These are phyloP conservation scores for Colletotrichum echinochloae DNA, from an alignment of 2,329 filamentous ascomycete species.

Conservation along the genomic window DNA sequence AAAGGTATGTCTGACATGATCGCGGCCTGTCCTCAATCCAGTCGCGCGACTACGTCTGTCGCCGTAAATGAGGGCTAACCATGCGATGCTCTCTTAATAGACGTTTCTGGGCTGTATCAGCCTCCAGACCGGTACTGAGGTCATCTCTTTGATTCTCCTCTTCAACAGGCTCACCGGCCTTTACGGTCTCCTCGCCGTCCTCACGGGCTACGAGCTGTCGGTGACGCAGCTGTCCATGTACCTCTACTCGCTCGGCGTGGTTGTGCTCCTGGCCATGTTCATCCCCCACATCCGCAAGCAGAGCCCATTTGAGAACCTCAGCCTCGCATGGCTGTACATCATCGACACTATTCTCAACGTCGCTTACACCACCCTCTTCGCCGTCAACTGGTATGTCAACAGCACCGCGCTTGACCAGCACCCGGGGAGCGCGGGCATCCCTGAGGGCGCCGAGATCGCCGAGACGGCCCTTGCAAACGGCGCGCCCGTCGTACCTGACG, in stretches of 20 bases:
- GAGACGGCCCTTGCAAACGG: conserved; percentile 37
- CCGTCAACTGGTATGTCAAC: conserved; percentile 86
- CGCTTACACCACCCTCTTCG: conserved; percentile 85
- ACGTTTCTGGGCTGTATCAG: conserved; percentile 88
- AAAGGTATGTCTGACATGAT: conserved; percentile 41
- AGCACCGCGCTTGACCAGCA: conserved; percentile 54
- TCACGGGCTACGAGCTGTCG: conserved; percentile 88
- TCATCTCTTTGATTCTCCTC: conserved; percentile 84
- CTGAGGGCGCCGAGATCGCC: conserved; percentile 32
- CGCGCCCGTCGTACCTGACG: conserved; percentile 40
- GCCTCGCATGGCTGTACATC: conserved; percentile 86
- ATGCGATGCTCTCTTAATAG: conserved; percentile 57
- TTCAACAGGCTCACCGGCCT: conserved; percentile 94
- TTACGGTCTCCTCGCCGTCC: conserved; percentile 88
- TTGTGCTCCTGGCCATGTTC: conserved; percentile 76
- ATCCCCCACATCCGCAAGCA: conserved; percentile 84
- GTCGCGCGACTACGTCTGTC: background rate
- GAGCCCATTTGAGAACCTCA: conserved; percentile 81
- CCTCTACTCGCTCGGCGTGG: conserved; percentile 82
- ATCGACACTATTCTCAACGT: conserved; percentile 86
- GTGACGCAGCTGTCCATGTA: conserved; percentile 90
- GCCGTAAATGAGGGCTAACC: conserved; percentile 3
- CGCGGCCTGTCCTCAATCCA: background rate
- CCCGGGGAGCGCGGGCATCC: conserved; percentile 38
- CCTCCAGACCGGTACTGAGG: conserved; percentile 85